These are phyloP conservation scores for Vitis riparia DNA, from an alignment of 164 flowering plant species.

Conservation along the genomic window DNA sequence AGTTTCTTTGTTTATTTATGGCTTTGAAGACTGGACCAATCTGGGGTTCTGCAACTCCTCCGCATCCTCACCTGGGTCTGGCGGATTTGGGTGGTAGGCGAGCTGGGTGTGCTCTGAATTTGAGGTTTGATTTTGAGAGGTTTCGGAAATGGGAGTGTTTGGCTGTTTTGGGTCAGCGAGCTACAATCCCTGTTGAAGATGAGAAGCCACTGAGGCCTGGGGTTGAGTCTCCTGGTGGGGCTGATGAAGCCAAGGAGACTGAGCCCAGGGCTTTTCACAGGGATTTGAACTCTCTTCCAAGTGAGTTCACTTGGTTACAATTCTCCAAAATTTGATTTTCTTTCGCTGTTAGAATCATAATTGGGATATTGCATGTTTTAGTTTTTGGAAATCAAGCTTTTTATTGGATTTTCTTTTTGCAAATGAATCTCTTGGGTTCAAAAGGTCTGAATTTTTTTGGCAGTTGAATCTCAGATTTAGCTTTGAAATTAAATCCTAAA, in stretches of 20 bases:
- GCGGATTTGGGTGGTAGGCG: conserved; percentile 20
- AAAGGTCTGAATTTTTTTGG: not conserved
- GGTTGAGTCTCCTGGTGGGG: conserved; percentile 19
- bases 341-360: not conserved
- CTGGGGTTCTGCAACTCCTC: conserved; percentile 20
- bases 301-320: conserved; percentile 29
- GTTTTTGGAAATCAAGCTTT: not conserved
- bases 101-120: conserved; percentile 20
- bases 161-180: conserved; percentile 28
- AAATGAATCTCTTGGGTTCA: not conserved
- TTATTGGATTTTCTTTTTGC: not conserved
- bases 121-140: conserved; percentile 23
- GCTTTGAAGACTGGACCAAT: conserved; percentile 31
- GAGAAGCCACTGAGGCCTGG: conserved; percentile 31
- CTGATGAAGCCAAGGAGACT: conserved; percentile 11
- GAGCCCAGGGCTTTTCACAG: conserved; percentile 31
- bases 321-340: not conserved
- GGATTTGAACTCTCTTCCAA: conserved; percentile 52
- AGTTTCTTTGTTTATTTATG: conserved; percentile 11
- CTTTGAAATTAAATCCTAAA: not conserved
- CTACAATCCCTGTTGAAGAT: conserved; percentile 46
- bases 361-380: not conserved
- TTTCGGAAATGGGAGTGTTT: conserved; percentile 20
- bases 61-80: conserved; percentile 18
- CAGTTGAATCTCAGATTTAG: not conserved